These are phyloP conservation scores for Rhizopogon sp. DNA, from an alignment of 768 basidiomycete genomes.

Conservation along the genomic window DNA sequence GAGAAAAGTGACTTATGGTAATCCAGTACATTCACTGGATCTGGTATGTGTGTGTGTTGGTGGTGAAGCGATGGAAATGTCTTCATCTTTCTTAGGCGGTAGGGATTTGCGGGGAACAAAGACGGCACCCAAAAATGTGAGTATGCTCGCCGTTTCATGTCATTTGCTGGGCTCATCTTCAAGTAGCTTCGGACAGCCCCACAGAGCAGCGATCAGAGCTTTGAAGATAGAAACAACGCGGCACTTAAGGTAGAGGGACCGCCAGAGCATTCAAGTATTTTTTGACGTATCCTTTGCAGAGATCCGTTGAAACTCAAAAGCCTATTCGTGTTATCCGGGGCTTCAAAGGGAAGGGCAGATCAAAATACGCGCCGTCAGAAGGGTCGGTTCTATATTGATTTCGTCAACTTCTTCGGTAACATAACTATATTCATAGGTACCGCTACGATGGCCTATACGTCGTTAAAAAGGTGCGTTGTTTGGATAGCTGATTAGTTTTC, in stretches of 20 bases:
- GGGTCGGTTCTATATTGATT: slow-evolving; percentile 40
- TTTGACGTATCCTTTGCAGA: slow-evolving; percentile 32
- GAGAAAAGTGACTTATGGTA: background rate
- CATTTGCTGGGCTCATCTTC: background rate
- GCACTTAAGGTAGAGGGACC: slow-evolving; percentile 48
- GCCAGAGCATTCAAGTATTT: background rate
- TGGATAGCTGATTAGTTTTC: background rate
- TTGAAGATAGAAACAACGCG: slow-evolving; percentile 68
- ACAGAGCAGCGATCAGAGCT: slow-evolving; percentile 80
- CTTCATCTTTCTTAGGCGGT: slow-evolving; percentile 47
- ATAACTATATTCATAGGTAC: slow-evolving; percentile 43
- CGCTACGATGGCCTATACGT: slow-evolving; percentile 88
- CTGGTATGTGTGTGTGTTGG: slow-evolving; percentile 35
- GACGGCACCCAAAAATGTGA: slow-evolving; percentile 75
- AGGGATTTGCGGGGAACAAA: slow-evolving; percentile 85
- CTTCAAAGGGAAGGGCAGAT: slow-evolving; percentile 55
- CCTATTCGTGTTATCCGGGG: slow-evolving; percentile 88
- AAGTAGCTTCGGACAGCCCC: slow-evolving; percentile 79
- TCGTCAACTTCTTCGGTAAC: background rate
- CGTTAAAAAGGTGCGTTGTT: slow-evolving; percentile 56
- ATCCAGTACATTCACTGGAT: slow-evolving; percentile 73
- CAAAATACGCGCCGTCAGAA: slow-evolving; percentile 72
- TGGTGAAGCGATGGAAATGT: background rate
- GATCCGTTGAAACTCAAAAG: slow-evolving; percentile 72
- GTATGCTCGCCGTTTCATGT: slow-evolving; percentile 10